Evolutionary conservation across 345 rosid species (phyloP), one percentile per base, ranked within the genome.

Genomic region (Dimocarpus longan): DNA sequence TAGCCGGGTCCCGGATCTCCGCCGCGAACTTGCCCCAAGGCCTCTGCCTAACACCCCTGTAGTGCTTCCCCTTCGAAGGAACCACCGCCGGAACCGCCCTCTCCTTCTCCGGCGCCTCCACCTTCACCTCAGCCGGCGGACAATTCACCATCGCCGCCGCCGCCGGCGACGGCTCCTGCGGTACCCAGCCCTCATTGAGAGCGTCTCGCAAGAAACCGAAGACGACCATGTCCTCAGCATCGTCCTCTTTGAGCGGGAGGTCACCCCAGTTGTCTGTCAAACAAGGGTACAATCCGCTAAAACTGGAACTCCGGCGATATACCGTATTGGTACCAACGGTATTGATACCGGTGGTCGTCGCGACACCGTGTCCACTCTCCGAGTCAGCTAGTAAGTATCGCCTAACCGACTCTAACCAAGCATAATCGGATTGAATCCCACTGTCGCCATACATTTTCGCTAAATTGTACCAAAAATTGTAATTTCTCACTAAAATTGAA

Each of bases 1-100:
- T 97, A 24, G 98, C 98, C 75, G 98, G 99, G 79, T 97, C 98
- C 2, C 99, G 86, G 15, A 97, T 97, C 94, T 97, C 99, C 42
- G 98, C 97, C 22, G 99, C 99, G 78, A 91, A 97, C 76, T 94
- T 97, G 73, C 99, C 99, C 99, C 99, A 97, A 62, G 99, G 99
- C 81, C 99, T 81, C 83, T 89, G 97, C 82, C 99, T 93, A 59
- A 97, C 99, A 16, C 99, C 99, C 68, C 99, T 86, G 71, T 90
- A 97, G 70, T 93, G 99, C 83, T 90, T 94, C 59, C 93, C 98
- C 86, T 85, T 89, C 24, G 79, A 50, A 74, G 82, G 88, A 3
- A 66, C 87, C 78, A 39, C 86, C 72, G 79, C 80, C 64, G 83
- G 72, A 7, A 26, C 64, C 57, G 75, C 68, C 80, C 15, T 83